Conservation (phyloP, 306 rosid genomes). For the Clitoria ternatea region DNA sequence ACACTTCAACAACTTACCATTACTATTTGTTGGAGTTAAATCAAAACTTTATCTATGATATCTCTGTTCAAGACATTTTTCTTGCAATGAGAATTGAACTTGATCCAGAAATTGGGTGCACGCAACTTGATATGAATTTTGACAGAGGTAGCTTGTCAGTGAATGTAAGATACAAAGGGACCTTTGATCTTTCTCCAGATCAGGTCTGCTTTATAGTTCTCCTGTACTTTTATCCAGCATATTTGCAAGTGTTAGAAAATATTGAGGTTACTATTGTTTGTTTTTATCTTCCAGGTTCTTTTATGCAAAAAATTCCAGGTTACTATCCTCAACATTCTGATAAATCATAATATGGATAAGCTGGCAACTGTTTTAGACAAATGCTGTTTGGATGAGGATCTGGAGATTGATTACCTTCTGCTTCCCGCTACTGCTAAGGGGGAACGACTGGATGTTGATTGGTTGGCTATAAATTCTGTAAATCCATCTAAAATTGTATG, state of each 20-base stretch:
- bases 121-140: conserved; percentile 40
- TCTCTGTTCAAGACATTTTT: conserved; percentile 48
- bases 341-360: conserved; percentile 31
- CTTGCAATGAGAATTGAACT: conserved; percentile 53
- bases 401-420: conserved; percentile 65
- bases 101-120: conserved; percentile 44
- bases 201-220: conserved; percentile 41
- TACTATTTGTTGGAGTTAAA: conserved; percentile 70
- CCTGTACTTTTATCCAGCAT: not conserved
- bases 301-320: conserved; percentile 63
- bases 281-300: conserved; percentile 46
- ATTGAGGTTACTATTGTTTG: not conserved
- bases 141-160: conserved; percentile 49
- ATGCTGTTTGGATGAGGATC: conserved; percentile 30
- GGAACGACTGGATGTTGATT: conserved; percentile 36
- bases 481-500: conserved; percentile 27
- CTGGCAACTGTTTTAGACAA: conserved; percentile 27
- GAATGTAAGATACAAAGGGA: conserved; percentile 47
- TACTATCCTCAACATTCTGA: conserved; percentile 44
- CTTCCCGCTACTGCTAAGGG: conserved; percentile 45
- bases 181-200: conserved; percentile 37
- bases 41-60: conserved; percentile 43
- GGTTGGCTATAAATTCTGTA: conserved; percentile 50
- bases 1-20: conserved; percentile 36
- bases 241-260: not conserved